Evolutionary conservation across 2,329 filamentous ascomycete genomes (phyloP).

Genomic region (Ophiostoma himal-ulmi): DNA sequence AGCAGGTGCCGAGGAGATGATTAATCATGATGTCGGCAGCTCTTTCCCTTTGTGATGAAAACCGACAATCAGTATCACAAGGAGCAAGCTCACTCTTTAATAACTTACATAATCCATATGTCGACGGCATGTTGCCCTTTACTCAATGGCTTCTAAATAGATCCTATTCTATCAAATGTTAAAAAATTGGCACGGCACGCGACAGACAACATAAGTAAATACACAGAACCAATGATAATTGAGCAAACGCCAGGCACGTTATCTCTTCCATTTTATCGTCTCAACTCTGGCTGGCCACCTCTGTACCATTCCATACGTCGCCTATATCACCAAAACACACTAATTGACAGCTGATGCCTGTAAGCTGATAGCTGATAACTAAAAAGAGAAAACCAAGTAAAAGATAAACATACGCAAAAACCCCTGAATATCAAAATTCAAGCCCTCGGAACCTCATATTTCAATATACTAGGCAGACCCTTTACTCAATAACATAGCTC

Average conservation of each 20-base stretch:
- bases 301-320: slow-evolving; percentile 13
- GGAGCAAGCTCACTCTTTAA: neutral
- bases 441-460: neutral
- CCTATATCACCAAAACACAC: slow-evolving; percentile 14
- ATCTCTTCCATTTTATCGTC: slow-evolving; percentile 14
- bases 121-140: neutral
- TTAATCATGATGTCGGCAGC: neutral
- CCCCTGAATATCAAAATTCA: neutral
- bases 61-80: neutral
- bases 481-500: slow-evolving; percentile 67
- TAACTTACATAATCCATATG: neutral
- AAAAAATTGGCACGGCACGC: neutral
- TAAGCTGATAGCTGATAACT: neutral
- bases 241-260: neutral
- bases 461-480: neutral
- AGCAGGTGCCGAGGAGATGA: neutral
- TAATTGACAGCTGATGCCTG: neutral
- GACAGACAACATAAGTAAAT: neutral
- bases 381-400: neutral
- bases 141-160: too few species aligned
- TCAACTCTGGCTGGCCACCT: slow-evolving; percentile 11
- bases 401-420: neutral
- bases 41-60: neutral
- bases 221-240: neutral
- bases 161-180: neutral